Percentiles rank a stretch among this genome's conserved stretches.
phyloP scores from a whole-genome alignment of 2,329 filamentous ascomycete genomes.

The Ilyonectria robusta region DNA sequence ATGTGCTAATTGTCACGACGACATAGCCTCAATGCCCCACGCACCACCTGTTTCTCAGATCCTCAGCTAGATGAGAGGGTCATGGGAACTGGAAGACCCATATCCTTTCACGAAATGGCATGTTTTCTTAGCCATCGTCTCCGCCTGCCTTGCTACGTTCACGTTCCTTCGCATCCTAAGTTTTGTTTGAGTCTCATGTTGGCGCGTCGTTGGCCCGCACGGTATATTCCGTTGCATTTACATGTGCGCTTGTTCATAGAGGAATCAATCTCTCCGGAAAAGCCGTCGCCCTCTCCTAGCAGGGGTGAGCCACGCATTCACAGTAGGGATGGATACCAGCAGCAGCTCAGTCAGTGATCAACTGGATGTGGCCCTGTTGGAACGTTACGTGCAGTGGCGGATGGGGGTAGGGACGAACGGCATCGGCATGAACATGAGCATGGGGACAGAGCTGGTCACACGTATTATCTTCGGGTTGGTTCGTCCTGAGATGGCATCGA shows the following conservation, averaged over 20 bases:
- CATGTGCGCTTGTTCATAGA: not conserved
- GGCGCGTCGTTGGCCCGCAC: not conserved
- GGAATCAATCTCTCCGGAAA: not conserved
- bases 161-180: not conserved
- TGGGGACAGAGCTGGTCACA: not conserved
- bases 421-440: not conserved
- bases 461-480: not conserved
- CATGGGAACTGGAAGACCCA: not conserved
- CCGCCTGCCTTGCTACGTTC: not conserved
- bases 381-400: not conserved
- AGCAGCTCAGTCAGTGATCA: not conserved
- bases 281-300: not conserved
- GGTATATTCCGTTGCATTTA: not conserved
- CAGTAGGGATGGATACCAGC: not conserved
- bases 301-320: not conserved
- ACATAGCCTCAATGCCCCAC: not conserved
- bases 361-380: not conserved
- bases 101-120: not conserved
- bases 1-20: not conserved
- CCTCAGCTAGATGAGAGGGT: not conserved
- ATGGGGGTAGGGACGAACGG: not conserved
- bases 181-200: not conserved
- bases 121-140: not conserved
- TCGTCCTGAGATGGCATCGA: not conserved
- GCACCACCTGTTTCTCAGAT: not conserved